Base-by-base conservation (phyloP, 805 yeast species). In the Kuraishia floccosa region DNA sequence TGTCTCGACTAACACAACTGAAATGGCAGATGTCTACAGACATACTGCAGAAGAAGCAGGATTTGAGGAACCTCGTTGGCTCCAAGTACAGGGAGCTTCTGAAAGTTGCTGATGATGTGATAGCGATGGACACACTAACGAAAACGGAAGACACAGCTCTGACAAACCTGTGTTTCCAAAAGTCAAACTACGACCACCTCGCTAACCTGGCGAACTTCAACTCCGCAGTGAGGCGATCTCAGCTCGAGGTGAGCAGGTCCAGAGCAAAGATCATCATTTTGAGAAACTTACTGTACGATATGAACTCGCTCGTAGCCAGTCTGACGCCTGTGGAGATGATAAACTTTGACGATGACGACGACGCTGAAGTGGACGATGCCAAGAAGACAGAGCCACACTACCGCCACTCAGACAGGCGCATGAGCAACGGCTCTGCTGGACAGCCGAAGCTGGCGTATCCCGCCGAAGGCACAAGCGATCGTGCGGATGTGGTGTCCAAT, bases 41-140 rank as follows among this genome's bases (percentile, higher is more conserved):
- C 27, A 44, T 49, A 2, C 30, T 30, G 20, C 18, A 16, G 4
- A 49, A 46, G 27, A 42, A 41, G 26, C 30, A 35, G 11, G 50
- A 51, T 27, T 42, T 56, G 24, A 39, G 57, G 17, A 27, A 41
- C 8, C 32, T 55, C 19, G 60, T 56, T 20, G 58, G 58, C 9
- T 37, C 31, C 27, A 56, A 54, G 32, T 56, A 56, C 30, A 38
- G 60, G 30, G 60, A 56, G 30, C 41, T 56, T 25, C 32, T 56
- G 10, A 43, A 47, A 19, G 60, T 52, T 14, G 60, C 60, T 1
- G 60, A 56, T 40, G 52, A 56, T 35, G 54, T 56, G 4, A 50
- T 54, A 17, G 38, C 40, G 4, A 53, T 56, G 60, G 47, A 53
- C 33, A 40, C 43, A 4, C 38, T 52, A 22, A 40, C 52, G 0